Conservation (phyloP, 139 green algal species). For the Coelastrella sp. region DNA sequence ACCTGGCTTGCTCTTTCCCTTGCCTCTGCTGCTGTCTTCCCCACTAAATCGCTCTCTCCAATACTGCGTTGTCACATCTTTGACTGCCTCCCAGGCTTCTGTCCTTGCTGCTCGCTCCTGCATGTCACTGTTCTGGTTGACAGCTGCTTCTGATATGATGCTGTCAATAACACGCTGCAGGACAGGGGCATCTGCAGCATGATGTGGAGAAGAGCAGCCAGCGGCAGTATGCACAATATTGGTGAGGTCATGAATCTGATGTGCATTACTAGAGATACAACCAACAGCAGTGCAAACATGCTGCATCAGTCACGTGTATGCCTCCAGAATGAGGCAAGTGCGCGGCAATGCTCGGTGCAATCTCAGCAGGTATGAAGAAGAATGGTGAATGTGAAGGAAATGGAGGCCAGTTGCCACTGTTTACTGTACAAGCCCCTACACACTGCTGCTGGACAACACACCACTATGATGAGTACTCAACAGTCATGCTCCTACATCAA, state of each 20-base stretch:
- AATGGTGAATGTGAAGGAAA: too few species aligned
- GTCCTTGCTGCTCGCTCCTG: slow-evolving; percentile 15
- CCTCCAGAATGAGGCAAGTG: too few species aligned
- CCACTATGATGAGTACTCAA: neutral
- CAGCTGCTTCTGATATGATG: slow-evolving; percentile 6
- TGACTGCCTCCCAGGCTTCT: neutral
- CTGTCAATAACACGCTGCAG: neutral
- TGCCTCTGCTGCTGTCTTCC: neutral
- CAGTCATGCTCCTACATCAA: neutral
- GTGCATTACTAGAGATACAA: neutral
- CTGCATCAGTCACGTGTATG: too few species aligned
- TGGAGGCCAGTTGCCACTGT: too few species aligned
- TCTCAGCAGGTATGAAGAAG: too few species aligned
- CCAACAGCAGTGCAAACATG: too few species aligned
- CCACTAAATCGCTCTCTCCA: slow-evolving; percentile 1
- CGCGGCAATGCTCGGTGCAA: too few species aligned
- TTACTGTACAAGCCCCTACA: neutral
- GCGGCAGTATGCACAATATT: neutral
- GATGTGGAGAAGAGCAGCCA: neutral
- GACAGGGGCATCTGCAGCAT: slow-evolving; percentile 22
- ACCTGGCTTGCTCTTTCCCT: neutral
- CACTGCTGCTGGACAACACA: neutral
- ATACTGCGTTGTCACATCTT: neutral
- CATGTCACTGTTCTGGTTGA: slow-evolving; percentile 1
- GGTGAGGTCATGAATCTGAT: neutral